Conservation (phyloP, 73 alveolate genomes). For the Symbiodinium natans region DNA sequence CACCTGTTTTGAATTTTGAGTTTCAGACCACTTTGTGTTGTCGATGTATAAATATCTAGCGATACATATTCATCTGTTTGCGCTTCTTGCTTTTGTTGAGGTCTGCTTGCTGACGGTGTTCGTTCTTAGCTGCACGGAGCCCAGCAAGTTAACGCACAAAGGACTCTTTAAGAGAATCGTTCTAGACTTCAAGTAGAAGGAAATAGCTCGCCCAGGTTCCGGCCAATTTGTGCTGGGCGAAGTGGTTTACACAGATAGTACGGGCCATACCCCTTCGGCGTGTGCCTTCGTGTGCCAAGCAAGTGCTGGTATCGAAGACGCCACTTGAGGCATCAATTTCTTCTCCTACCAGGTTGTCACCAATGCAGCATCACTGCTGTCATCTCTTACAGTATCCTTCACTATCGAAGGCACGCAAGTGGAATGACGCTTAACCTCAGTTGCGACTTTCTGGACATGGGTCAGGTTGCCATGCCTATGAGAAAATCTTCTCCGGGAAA, state of each 20-base stretch:
- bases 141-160: not conserved
- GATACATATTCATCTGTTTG: too few species aligned
- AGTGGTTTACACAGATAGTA: constrained; percentile 35
- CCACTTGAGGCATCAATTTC: constrained; percentile 39
- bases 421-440: not conserved
- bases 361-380: constrained; percentile 58
- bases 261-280: not conserved
- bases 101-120: constrained; percentile 50
- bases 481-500: constrained; percentile 54
- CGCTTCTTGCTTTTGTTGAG: too few species aligned
- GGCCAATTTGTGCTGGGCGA: constrained; percentile 71
- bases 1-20: not conserved
- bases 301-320: not conserved
- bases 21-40: not conserved
- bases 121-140: constrained; percentile 36
- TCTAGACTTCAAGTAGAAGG: not conserved
- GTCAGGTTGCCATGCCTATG: constrained; percentile 49
- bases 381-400: constrained; percentile 60
- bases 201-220: constrained; percentile 21
- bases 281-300: not conserved
- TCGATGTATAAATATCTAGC: not conserved
- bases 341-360: constrained; percentile 40
- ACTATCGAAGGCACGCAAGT: constrained; percentile 27
- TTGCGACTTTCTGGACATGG: not conserved
- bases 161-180: not conserved